Evolutionary conservation across 352 stramenopile species (phyloP), one percentile per base, ranked within the genome.

Genomic region (Globisporangium emineosum): DNA sequence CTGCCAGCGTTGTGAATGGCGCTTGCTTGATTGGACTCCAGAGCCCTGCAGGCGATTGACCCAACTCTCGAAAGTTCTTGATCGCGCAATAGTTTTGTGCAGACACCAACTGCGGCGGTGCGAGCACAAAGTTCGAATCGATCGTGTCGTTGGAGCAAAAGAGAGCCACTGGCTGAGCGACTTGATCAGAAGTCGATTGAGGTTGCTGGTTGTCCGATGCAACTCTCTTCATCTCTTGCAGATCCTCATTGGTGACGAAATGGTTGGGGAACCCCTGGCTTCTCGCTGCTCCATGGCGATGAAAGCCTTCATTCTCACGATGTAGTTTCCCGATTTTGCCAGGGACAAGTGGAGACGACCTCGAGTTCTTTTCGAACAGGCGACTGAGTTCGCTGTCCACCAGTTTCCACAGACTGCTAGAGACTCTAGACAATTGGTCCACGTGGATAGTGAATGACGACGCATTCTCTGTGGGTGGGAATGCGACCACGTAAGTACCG

Each of bases 61-160:
- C 67, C 27, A 72, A 61, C 42, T 76, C 63, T 5, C 68, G 51
- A 43, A 82, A 85, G 10, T n/a, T 30, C n/a, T 52, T 76, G 25
- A 60, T 40, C 19, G 77, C 78, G 12, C 76, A 84, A n/a, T 70
- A 79, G 60, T 91, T 91, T 42, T 90, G 83, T 2, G 74, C 67
- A 4, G 68, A 66, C 29, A 90, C 76, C 12, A 88, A 47, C 9
- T 65, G 67, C 4, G 73, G 73, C 0, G 80, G 76, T 6, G 80
- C 72, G 29, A 91, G 68, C 52, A 91, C 82, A 63, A 89, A 91
- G 69, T 91, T 91, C 50, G 80, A 70, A 65, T 91, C 77, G 21
- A 85, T 42, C n/a, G 80, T 85, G 42, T 83, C 70, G n/a, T 77
- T 85, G 6, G 76, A 68, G 54, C 65, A 75, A 52, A 86, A 91